Conservation (phyloP, 2,329 filamentous ascomycete species). For the Colletotrichum sp. region DNA sequence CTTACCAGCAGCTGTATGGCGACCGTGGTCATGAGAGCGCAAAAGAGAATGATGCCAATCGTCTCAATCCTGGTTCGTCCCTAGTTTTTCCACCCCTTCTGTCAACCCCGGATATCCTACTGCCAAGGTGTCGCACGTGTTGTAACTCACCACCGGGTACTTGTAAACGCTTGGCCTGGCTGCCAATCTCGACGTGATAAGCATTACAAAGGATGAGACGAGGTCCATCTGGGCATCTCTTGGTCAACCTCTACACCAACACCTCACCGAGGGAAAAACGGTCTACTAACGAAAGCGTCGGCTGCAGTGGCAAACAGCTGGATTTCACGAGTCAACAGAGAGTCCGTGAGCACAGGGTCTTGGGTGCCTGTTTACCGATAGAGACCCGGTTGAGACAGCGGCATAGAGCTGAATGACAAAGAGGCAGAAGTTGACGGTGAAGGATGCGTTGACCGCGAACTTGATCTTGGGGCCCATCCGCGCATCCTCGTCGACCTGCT, state of each 20-base stretch:
- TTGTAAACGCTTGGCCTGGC: slow-evolving; percentile 64
- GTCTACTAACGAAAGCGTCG: slow-evolving; percentile 60
- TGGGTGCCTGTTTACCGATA: slow-evolving; percentile 41
- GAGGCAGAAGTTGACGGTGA: slow-evolving; percentile 56
- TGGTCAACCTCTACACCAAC: slow-evolving; percentile 19
- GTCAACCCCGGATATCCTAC: background rate
- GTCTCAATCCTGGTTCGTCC: slow-evolving; percentile 68
- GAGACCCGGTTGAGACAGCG: slow-evolving; percentile 61
- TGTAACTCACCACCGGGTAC: slow-evolving; percentile 58
- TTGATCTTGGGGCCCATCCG: slow-evolving; percentile 57
- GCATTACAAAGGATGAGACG: slow-evolving; percentile 67
- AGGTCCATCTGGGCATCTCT: slow-evolving; percentile 56
- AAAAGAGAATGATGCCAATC: slow-evolving; percentile 69
- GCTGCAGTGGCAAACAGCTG: slow-evolving; percentile 68
- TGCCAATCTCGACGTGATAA: slow-evolving; percentile 64
- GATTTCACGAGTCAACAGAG: slow-evolving; percentile 13
- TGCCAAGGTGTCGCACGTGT: background rate
- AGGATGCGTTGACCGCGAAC: slow-evolving; percentile 58
- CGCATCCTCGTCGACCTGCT: slow-evolving; percentile 53
- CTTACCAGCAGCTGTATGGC: slow-evolving; percentile 65
- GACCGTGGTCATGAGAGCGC: slow-evolving; percentile 70
- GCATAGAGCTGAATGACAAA: slow-evolving; percentile 65
- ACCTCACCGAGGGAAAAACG: background rate
- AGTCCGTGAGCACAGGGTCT: background rate
- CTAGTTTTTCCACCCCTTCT: slow-evolving; percentile 27